phyloP scores from a whole-genome alignment of 768 basidiomycete genomes.

The Dioszegia hungarica region DNA sequence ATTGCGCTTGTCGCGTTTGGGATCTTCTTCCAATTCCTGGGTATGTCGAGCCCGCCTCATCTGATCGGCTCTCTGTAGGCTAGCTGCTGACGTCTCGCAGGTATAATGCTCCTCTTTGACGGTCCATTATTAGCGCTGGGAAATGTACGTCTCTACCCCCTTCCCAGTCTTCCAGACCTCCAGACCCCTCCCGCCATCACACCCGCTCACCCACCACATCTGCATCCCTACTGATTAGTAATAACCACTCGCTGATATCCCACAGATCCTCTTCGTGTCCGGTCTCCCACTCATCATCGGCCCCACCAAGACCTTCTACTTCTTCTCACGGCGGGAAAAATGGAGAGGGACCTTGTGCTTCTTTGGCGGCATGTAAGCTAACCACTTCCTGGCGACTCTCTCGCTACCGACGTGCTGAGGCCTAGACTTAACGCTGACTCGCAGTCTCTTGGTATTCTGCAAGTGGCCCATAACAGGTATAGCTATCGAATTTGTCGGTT shows the following conservation, averaged over 20 bases:
- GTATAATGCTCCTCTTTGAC: constrained; percentile 90
- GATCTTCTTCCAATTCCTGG: constrained; percentile 89
- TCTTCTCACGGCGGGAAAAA: constrained; percentile 94
- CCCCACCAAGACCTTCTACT: constrained; percentile 93
- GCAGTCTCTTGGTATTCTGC: constrained; percentile 80
- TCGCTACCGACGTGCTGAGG: neutral
- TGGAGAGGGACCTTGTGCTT: constrained; percentile 61
- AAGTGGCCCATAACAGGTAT: constrained; percentile 95
- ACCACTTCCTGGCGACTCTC: neutral
- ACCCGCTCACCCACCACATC: no score
- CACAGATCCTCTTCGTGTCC: constrained; percentile 82
- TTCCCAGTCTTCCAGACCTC: no score
- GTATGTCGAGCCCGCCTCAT: constrained; percentile 43
- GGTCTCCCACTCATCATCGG: constrained; percentile 94
- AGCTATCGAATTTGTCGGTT: constrained; percentile 90
- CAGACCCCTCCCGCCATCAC: no score
- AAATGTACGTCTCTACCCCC: constrained; percentile 83
- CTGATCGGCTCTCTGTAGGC: neutral
- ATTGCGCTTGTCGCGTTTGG: constrained; percentile 96
- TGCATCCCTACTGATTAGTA: no score
- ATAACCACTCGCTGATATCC: neutral
- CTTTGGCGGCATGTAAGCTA: constrained; percentile 48
- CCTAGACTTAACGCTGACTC: no score
- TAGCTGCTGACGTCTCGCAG: no score
- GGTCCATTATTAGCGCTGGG: constrained; percentile 92